These are phyloP conservation scores for Cladosporium sphaerospermum DNA, from an alignment of 2,329 filamentous ascomycete genomes.

Conservation along the genomic window DNA sequence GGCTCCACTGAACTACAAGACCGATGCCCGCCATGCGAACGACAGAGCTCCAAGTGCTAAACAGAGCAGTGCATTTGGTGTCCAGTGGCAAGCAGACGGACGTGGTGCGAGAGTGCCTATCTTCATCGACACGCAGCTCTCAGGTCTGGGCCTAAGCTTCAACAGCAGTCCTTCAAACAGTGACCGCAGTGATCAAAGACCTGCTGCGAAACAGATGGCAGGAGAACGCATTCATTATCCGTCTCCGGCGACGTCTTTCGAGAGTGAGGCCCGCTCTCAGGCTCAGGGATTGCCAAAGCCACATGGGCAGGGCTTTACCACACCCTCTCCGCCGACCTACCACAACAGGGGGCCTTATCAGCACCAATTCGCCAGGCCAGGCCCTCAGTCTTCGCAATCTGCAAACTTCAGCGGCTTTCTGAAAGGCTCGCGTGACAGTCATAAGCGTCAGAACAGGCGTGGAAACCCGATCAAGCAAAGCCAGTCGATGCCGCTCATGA, in stretches of 20 bases:
- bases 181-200: background rate
- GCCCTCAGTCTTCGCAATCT: background rate
- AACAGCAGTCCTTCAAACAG: background rate
- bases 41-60: background rate
- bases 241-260: background rate
- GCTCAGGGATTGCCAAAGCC: background rate
- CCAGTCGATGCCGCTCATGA: constrained; percentile 5
- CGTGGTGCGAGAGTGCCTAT: background rate
- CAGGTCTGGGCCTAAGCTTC: background rate
- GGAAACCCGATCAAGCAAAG: constrained; percentile 3
- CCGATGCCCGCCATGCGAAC: background rate
- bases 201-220: background rate
- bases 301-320: background rate
- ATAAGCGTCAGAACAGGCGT: background rate
- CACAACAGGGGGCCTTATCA: background rate
- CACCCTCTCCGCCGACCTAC: background rate
- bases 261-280: background rate
- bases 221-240: background rate
- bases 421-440: background rate
- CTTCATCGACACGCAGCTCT: background rate
- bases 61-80: background rate
- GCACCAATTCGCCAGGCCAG: background rate
- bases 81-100: background rate
- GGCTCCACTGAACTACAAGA: background rate
- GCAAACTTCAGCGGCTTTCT: background rate